Evolutionary conservation across 148 eudicot species (phyloP).

Genomic region (Rhododendron vialii): DNA sequence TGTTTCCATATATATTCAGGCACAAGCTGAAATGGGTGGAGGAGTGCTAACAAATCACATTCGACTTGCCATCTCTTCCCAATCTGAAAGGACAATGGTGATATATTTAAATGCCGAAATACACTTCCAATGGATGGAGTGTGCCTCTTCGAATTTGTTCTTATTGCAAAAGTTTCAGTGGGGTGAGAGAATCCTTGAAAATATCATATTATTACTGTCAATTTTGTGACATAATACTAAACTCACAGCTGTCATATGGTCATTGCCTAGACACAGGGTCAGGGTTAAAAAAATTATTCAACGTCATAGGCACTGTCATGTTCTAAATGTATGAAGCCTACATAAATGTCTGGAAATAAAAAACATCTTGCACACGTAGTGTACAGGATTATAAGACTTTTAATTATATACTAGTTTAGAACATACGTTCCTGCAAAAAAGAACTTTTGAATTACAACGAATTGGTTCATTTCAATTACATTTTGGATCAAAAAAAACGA

Average conservation of each 20-base stretch:
- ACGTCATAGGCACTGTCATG: neutral
- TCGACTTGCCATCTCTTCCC: neutral
- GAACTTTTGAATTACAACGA: neutral
- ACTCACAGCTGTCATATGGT: neutral
- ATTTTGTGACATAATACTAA: neutral
- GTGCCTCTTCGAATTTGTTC: neutral
- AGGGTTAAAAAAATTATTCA: too few species aligned
- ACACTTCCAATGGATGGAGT: neutral
- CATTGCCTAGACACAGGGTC: too few species aligned
- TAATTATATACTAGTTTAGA: neutral
- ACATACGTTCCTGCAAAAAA: neutral
- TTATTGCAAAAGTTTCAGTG: neutral
- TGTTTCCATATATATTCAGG: too few species aligned
- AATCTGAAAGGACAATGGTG: neutral
- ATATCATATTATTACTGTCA: neutral
- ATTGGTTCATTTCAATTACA: neutral
- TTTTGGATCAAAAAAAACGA: too few species aligned
- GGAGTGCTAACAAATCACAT: neutral
- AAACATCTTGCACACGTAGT: too few species aligned
- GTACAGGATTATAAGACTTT: too few species aligned
- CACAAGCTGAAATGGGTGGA: neutral
- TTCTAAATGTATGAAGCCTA: neutral
- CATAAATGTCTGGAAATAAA: too few species aligned
- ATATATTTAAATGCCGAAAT: neutral
- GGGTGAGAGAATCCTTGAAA: neutral